Base-by-base conservation (phyloP, 2,329 filamentous ascomycete species). In the Dactylellina parvicollis region DNA sequence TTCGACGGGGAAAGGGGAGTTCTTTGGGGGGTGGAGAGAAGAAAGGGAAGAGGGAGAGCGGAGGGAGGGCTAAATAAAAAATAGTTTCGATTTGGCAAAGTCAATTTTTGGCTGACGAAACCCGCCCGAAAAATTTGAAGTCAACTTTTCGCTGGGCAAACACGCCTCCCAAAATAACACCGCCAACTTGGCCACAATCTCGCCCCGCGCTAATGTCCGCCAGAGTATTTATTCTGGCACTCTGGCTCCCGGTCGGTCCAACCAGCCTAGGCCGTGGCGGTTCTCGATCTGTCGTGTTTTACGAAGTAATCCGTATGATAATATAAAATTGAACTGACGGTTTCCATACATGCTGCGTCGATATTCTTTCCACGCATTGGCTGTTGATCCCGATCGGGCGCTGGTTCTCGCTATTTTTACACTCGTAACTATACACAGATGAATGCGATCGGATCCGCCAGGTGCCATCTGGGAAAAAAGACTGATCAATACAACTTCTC, bases 21-120 rank as follows among this genome's bases (percentile, higher is more conserved):
- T 56, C n/a, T 75, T 32, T 14, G 24, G 16, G 62, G 67, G 57
- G 75, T 64, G 60, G 67, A 71, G 75, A 60, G 72, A 66, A 42
- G 54, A 74, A 65, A 30, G 55, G 50, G 61, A 67, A 75, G 77
- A 78, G 76, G 74, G 78, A 79, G 80, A 80, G 80, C 80, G 79
- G 79, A 79, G 79, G 78, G 78, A 81, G 80, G 80, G 79, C 79
- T 78, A 79, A 56, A 62, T 79, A 55, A 61, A 73, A 65, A 65
- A 62, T 44, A 55, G 36, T 74, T 59, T 61, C 32, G 66, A 66
- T 66, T 72, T 64, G 55, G 75, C 76, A 76, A 76, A 77, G 75
- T 77, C 56, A 77, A 54, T 66, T 64, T 70, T 77, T 76, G 67
- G 62, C 75, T 76, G 76, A 80, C 80, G 80, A 79, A 79, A 78